Conservation (phyloP, 306 rosid genomes). For the Lablab purpureus region DNA sequence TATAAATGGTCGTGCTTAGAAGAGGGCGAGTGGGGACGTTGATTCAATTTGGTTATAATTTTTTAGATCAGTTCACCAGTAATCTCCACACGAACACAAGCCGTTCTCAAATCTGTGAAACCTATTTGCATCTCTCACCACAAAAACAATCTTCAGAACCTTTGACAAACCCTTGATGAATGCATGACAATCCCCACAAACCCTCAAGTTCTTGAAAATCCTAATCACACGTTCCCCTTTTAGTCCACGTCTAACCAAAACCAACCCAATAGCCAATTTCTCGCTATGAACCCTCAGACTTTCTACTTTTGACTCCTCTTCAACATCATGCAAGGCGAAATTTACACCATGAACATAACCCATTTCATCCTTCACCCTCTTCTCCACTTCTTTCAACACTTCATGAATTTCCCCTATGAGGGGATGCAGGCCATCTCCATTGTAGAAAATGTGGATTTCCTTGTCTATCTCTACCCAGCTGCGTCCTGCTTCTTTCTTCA, state of each 20-base stretch:
- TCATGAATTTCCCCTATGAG: slow-evolving; percentile 58
- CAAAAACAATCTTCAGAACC: slow-evolving; percentile 56
- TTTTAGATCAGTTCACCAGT: slow-evolving; percentile 56
- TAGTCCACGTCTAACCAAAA: slow-evolving; percentile 53
- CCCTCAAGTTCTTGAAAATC: slow-evolving; percentile 73
- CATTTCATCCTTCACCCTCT: slow-evolving; percentile 58
- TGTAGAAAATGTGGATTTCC: slow-evolving; percentile 66
- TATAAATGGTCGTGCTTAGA: not conserved
- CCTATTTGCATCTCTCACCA: slow-evolving; percentile 72
- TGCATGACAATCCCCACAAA: slow-evolving; percentile 67
- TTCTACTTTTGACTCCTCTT: slow-evolving; percentile 70
- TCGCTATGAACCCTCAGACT: slow-evolving; percentile 73
- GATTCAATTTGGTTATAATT: not conserved
- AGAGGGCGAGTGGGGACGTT: not conserved
- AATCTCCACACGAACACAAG: slow-evolving; percentile 69
- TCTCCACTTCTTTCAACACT: slow-evolving; percentile 63
- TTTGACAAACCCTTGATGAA: slow-evolving; percentile 66
- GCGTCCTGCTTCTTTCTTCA: slow-evolving; percentile 70
- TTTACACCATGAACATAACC: slow-evolving; percentile 59
- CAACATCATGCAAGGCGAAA: slow-evolving; percentile 69
- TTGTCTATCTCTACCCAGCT: slow-evolving; percentile 77
- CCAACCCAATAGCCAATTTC: slow-evolving; percentile 76
- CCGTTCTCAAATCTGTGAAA: slow-evolving; percentile 68
- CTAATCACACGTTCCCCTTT: slow-evolving; percentile 46
- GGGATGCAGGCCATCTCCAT: slow-evolving; percentile 61